Evolutionary conservation across 257 asterid species (phyloP).

Genomic region (Solanum bulbocastanum): DNA sequence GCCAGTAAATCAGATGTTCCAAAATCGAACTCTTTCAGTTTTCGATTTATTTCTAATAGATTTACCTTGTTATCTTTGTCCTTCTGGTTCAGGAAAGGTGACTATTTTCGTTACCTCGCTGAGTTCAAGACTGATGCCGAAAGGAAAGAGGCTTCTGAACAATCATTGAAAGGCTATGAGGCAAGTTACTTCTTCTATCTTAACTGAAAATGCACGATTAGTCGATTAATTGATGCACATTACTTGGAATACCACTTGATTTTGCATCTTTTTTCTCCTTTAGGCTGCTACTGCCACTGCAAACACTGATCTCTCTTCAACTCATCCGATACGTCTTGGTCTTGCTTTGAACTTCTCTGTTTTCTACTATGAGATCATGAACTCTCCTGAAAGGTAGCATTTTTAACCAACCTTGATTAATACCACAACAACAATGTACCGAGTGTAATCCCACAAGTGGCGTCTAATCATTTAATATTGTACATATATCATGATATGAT

Average conservation of each 20-base stretch:
- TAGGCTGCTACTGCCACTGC: conserved; percentile 69
- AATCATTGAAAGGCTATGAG: conserved; percentile 81
- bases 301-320: conserved; percentile 68
- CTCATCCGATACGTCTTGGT: conserved; percentile 92
- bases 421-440: background rate
- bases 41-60: background rate
- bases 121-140: conserved; percentile 77
- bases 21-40: background rate
- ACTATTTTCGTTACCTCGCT: conserved; percentile 77
- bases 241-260: background rate
- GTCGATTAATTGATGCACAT: background rate
- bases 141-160: conserved; percentile 72
- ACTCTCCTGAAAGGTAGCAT: conserved; percentile 70
- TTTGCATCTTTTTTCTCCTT: conserved; percentile 4
- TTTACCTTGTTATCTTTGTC: background rate
- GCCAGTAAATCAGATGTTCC: background rate
- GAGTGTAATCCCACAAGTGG: background rate
- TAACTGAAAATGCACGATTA: background rate
- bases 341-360: conserved; percentile 89
- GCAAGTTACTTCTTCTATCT: conserved; percentile 20
- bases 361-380: conserved; percentile 81
- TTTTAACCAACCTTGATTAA: background rate
- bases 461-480: too few species aligned
- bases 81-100: conserved; percentile 64
- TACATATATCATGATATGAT: background rate